phyloP scores from a whole-genome alignment of 148 eudicot genomes.

The Fagopyrum esculentum region DNA sequence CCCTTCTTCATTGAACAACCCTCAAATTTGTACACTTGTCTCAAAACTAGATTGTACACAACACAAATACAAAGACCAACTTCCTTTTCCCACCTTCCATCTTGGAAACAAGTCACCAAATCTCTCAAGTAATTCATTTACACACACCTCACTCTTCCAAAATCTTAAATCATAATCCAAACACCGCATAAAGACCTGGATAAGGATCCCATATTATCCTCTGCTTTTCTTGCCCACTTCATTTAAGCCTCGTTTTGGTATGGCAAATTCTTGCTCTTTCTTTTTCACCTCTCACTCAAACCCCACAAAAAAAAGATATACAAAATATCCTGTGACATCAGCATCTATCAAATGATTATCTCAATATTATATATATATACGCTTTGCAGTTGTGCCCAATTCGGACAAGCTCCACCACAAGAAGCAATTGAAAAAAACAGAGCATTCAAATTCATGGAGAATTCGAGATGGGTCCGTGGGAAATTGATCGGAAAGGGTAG shows the following conservation, averaged over 20 bases:
- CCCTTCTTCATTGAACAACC: neutral
- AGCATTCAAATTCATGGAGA: constrained; percentile 18
- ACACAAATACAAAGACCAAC: neutral
- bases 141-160: neutral
- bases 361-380: constrained; percentile 13
- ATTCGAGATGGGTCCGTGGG: constrained; percentile 35
- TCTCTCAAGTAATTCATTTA: constrained; percentile 7
- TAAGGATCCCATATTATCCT: neutral
- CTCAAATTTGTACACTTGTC: neutral
- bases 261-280: neutral
- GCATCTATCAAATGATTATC: constrained; percentile 1
- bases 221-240: constrained; percentile 3
- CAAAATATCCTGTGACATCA: neutral
- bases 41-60: neutral
- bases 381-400: neutral
- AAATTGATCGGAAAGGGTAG: constrained; percentile 57
- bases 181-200: constrained; percentile 8
- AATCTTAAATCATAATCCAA: neutral
- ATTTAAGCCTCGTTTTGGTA: neutral
- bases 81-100: neutral
- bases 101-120: neutral
- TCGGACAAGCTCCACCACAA: constrained; percentile 3
- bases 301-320: neutral
- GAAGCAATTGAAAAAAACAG: neutral
- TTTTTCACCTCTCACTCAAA: neutral